Conservation (phyloP, 371 early-diverging fungal genomes). For the Syncephalis fuscata region DNA sequence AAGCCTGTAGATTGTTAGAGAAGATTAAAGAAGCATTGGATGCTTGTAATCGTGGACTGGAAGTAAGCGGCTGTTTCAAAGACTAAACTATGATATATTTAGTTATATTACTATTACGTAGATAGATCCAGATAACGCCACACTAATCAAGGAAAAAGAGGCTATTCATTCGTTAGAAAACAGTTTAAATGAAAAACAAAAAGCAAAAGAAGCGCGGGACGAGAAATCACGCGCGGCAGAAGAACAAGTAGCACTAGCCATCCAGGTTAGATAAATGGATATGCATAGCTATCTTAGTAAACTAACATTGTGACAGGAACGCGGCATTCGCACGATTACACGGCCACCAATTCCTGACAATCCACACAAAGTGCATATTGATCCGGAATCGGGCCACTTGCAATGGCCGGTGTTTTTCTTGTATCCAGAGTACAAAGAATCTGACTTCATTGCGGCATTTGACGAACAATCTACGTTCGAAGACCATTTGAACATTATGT, state of each 20-base stretch:
- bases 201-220: constrained; percentile 23
- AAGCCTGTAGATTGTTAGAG: constrained; percentile 63
- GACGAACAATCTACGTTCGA: constrained; percentile 65
- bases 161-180: constrained; percentile 24
- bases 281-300: too few species aligned
- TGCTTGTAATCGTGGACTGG: constrained; percentile 54
- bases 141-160: constrained; percentile 24
- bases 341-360: constrained; percentile 19
- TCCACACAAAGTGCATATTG: constrained; percentile 40
- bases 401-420: constrained; percentile 81
- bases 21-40: constrained; percentile 69
- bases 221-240: constrained; percentile 25
- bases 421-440: constrained; percentile 87
- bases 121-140: constrained; percentile 50
- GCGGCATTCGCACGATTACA: constrained; percentile 27
- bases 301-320: constrained; percentile 18
- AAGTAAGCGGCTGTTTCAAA: constrained; percentile 8
- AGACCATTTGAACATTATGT: constrained; percentile 73
- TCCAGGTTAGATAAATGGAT: constrained; percentile 18
- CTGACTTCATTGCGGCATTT: constrained; percentile 76
- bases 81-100: not conserved
- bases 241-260: constrained; percentile 19
- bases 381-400: constrained; percentile 39
- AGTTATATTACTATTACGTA: constrained; percentile 1
- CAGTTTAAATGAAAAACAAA: constrained; percentile 17